phyloP scores from a whole-genome alignment of 148 eudicot genomes.

The Rhododendron williamsianum region DNA sequence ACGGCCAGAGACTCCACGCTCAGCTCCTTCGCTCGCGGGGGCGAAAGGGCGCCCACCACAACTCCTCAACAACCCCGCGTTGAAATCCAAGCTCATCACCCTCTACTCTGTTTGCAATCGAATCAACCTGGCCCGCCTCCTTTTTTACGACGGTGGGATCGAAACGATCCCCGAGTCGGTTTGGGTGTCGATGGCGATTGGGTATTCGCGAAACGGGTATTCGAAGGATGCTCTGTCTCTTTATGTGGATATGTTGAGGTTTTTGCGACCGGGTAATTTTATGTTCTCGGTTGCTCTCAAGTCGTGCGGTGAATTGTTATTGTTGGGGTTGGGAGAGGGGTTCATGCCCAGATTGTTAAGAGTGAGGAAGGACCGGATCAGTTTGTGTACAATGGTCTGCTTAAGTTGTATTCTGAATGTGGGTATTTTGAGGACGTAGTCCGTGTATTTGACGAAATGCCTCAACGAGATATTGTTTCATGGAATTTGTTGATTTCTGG shows the following conservation, averaged over 20 bases:
- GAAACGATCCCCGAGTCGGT: conserved; percentile 18
- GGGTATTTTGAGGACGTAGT: conserved; percentile 30
- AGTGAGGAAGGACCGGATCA: conserved; percentile 26
- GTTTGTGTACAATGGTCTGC: conserved; percentile 33
- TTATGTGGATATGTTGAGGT: conserved; percentile 30
- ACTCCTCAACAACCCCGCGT: background rate
- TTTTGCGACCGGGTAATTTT: conserved; percentile 26
- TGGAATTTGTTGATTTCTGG: conserved; percentile 37
- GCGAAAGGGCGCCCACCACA: background rate
- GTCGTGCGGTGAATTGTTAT: conserved; percentile 22
- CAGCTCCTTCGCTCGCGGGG: conserved; percentile 22
- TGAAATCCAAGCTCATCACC: conserved; percentile 17
- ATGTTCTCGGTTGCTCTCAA: conserved; percentile 31
- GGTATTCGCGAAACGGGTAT: conserved; percentile 36
- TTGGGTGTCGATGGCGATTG: conserved; percentile 42
- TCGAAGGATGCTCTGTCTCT: conserved; percentile 23
- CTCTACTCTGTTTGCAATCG: conserved; percentile 34
- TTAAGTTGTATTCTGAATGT: conserved; percentile 29
- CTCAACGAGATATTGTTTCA: conserved; percentile 28
- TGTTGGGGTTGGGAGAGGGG: conserved; percentile 20
- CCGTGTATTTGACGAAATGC: conserved; percentile 36
- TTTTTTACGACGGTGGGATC: conserved; percentile 22
- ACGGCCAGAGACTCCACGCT: conserved; percentile 31
- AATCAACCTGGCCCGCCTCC: conserved; percentile 28
- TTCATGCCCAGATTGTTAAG: conserved; percentile 39